These are phyloP conservation scores for Podaxis rugospora DNA, from an alignment of 768 basidiomycete species.

Conservation along the genomic window DNA sequence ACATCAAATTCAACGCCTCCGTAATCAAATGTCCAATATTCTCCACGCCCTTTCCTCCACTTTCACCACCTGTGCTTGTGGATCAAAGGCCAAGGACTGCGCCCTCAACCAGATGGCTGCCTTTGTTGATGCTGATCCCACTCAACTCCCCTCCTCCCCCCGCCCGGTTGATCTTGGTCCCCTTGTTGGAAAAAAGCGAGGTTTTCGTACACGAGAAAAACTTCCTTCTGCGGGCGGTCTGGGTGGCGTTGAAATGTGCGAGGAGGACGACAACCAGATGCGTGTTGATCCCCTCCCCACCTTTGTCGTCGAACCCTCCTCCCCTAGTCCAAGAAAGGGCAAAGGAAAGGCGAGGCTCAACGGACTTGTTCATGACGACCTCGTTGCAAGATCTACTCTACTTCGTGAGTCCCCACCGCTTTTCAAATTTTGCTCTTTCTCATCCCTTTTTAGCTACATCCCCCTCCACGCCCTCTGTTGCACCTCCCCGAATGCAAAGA, in stretches of 20 bases:
- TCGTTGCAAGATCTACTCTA: not conserved
- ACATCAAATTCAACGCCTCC: constrained; percentile 46
- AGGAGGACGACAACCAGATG: not conserved
- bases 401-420: not conserved
- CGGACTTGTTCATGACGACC: not conserved
- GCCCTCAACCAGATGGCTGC: constrained; percentile 58
- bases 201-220: constrained; percentile 58
- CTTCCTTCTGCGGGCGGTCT: constrained; percentile 56
- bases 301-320: not conserved
- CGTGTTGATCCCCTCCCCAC: not conserved
- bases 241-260: constrained; percentile 46
- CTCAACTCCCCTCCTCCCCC: not conserved
- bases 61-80: constrained; percentile 75
- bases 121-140: constrained; percentile 40
- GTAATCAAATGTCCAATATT: constrained; percentile 64
- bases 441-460: not conserved
- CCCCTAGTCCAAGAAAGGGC: constrained; percentile 14
- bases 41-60: constrained; percentile 66
- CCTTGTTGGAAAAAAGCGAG: constrained; percentile 53
- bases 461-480: not conserved
- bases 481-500: not conserved
- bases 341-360: constrained; percentile 17
- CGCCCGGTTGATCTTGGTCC: constrained; percentile 51
- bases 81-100: constrained; percentile 56
- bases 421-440: not conserved